These are phyloP conservation scores for Nicotiana undulata DNA, from an alignment of 257 asterid species.

Conservation along the genomic window DNA sequence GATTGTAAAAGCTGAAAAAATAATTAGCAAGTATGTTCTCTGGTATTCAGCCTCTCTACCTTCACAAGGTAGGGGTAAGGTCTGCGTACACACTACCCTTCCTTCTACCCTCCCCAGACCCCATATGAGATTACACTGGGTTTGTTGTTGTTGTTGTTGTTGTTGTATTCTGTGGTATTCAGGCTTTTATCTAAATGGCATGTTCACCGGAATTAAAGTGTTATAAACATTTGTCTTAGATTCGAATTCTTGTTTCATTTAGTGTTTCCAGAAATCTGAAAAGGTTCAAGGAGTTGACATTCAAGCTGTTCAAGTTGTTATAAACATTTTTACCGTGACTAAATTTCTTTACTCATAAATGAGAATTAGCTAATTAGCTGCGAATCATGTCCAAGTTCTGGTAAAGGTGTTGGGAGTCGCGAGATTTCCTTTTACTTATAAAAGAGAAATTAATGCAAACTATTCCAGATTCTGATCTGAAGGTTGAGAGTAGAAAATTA, in stretches of 20 bases:
- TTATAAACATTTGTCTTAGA: not conserved
- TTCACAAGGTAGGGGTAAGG: too few species aligned
- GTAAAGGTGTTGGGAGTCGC: not conserved
- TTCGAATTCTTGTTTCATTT: not conserved
- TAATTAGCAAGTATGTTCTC: not conserved
- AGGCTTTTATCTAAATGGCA: not conserved
- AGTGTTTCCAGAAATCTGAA: not conserved
- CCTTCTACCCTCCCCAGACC: too few species aligned
- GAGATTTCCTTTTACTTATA: not conserved
- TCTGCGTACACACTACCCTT: too few species aligned
- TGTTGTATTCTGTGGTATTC: not conserved
- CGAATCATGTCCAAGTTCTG: not conserved
- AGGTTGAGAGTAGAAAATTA: not conserved
- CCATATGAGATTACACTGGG: too few species aligned
- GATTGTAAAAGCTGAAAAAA: not conserved
- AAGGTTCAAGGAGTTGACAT: not conserved
- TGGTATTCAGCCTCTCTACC: not conserved
- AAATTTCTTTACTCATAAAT: not conserved
- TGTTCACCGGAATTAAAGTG: not conserved
- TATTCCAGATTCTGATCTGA: not conserved
- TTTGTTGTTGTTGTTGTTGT: too few species aligned
- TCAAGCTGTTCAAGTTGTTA: not conserved
- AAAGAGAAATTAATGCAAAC: not conserved
- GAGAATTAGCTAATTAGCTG: not conserved
- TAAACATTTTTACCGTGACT: not conserved